A percentile compares a stretch with the other conserved stretches of the same genome.
phyloP scores from a whole-genome alignment of 306 rosid species.

The Castanopsis chinensis region DNA sequence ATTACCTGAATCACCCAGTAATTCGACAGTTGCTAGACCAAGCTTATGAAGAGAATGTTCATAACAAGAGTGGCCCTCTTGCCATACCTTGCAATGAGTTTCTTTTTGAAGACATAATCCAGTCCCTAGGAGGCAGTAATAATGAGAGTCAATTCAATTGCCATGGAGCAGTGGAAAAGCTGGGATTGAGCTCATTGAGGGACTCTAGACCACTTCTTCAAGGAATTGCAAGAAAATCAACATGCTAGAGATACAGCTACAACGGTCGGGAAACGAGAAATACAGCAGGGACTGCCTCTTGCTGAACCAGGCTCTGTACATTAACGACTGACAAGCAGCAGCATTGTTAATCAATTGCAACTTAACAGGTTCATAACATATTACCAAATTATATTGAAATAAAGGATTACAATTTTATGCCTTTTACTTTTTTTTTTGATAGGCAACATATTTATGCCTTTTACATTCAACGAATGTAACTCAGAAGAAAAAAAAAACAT shows the following conservation, averaged over 20 bases:
- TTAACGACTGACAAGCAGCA: conserved; percentile 14
- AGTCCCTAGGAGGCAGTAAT: conserved; percentile 28
- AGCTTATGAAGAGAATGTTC: conserved; percentile 44
- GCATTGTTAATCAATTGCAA: conserved; percentile 20
- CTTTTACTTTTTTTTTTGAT: not conserved
- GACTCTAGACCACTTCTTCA: conserved; percentile 35
- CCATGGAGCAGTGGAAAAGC: conserved; percentile 27
- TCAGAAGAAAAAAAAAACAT: not conserved
- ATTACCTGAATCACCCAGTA: conserved; percentile 22
- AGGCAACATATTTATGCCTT: no score
- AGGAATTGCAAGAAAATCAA: conserved; percentile 30
- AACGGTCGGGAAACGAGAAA: conserved; percentile 9
- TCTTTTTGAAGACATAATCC: conserved; percentile 42
- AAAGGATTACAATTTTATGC: not conserved
- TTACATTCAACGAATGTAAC: no score
- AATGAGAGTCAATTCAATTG: conserved; percentile 20
- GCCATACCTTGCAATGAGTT: conserved; percentile 51
- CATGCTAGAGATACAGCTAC: conserved; percentile 18
- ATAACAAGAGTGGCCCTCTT: conserved; percentile 38
- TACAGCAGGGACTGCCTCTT: conserved; percentile 4
- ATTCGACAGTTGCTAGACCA: conserved; percentile 38
- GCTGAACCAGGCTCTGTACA: not conserved
- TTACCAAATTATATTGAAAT: not conserved
- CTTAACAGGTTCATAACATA: not conserved
- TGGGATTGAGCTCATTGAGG: conserved; percentile 15